phyloP scores from a whole-genome alignment of 495 filamentous ascomycete genomes.

The Hypoxylon fuscum region DNA sequence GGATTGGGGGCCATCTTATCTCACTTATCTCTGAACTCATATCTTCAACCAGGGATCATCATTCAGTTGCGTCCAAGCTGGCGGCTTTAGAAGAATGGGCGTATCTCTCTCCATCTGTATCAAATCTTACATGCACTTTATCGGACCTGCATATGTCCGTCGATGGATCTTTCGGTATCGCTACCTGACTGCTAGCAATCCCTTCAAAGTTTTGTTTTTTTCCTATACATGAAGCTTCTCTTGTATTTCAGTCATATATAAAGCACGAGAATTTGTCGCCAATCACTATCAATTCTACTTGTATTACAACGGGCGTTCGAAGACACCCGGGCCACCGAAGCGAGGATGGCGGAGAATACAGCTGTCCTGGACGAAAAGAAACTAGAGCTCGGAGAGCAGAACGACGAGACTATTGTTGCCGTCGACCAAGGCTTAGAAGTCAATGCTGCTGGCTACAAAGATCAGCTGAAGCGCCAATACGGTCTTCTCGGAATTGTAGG shows the following conservation, averaged over 20 bases:
- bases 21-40: constrained; percentile 23
- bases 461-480: constrained; percentile 66
- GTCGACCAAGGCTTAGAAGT: constrained; percentile 51
- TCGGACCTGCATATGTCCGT: constrained; percentile 19
- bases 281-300: too few species aligned
- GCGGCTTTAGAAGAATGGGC: constrained; percentile 21
- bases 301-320: not conserved
- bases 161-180: constrained; percentile 11
- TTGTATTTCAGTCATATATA: too few species aligned
- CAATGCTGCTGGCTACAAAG: constrained; percentile 65
- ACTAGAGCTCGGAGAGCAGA: constrained; percentile 32
- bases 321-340: not conserved
- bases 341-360: constrained; percentile 35
- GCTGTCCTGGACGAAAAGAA: constrained; percentile 48
- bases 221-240: not conserved
- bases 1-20: constrained; percentile 24
- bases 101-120: constrained; percentile 5
- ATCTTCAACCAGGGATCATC: constrained; percentile 24
- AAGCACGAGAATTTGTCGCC: too few species aligned
- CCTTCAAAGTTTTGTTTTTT: not conserved
- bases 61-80: constrained; percentile 8
- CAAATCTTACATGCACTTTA: constrained; percentile 17
- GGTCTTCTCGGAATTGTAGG: constrained; percentile 61
- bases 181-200: constrained; percentile 8
- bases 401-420: constrained; percentile 46